phyloP scores from a whole-genome alignment of 2,329 filamentous ascomycete genomes.

The Aspergillus nomiae region DNA sequence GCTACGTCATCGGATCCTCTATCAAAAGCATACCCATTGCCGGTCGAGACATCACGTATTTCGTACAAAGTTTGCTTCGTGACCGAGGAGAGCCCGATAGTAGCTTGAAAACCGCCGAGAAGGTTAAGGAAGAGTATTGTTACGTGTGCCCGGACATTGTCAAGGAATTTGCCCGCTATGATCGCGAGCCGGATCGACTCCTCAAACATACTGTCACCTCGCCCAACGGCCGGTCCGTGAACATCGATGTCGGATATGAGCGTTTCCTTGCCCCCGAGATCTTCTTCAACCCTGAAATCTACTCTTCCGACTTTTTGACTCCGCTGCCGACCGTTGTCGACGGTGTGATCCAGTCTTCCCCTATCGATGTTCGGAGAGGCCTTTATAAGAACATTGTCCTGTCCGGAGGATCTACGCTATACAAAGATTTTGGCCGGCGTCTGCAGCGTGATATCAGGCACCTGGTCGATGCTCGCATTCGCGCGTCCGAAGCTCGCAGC shows the following conservation, averaged over 20 bases:
- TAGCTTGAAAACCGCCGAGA: constrained; percentile 93
- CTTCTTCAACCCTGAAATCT: constrained; percentile 99
- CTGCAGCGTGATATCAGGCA: constrained; percentile 97
- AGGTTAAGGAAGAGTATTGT: constrained; percentile 98
- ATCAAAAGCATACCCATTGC: constrained; percentile 99
- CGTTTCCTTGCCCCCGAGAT: constrained; percentile 98
- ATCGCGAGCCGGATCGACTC: constrained; percentile 88
- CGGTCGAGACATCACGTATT: constrained; percentile 97
- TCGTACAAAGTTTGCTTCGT: constrained; percentile 92
- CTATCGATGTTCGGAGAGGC: constrained; percentile 94
- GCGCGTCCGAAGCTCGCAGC: constrained; percentile 86
- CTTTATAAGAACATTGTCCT: constrained; percentile 99
- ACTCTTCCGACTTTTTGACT: constrained; percentile 97
- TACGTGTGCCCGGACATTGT: constrained; percentile 99
- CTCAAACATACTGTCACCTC: constrained; percentile 85
- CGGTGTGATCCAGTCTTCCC: constrained; percentile 93
- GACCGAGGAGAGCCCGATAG: constrained; percentile 97
- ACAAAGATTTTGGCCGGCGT: constrained; percentile 96
- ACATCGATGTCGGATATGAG: constrained; percentile 94
- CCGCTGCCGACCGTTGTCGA: constrained; percentile 93
- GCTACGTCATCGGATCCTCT: constrained; percentile 97
- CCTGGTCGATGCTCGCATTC: constrained; percentile 88
- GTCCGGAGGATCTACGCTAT: constrained; percentile 93
- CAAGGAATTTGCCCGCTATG: constrained; percentile 94
- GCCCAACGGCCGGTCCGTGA: constrained; percentile 79